Evolutionary conservation across 1,284 basidiomycete genomes (phyloP).

Genomic region (Schizophyllum commune): DNA sequence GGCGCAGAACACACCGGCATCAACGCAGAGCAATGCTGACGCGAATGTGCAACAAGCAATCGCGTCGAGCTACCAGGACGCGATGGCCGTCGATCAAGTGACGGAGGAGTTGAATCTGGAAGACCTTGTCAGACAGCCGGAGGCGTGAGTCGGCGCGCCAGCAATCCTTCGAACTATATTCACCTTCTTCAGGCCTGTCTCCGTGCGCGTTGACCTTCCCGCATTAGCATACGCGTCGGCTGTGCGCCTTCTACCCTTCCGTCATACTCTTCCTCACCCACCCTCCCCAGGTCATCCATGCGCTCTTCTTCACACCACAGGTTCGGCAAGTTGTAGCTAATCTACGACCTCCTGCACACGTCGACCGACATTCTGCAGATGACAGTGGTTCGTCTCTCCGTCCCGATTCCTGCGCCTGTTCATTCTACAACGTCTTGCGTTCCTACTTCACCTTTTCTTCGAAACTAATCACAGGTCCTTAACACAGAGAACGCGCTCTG

Average conservation of each 20-base stretch:
- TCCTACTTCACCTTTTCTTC: too few species aligned
- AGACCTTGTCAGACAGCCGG: slow-evolving; percentile 41
- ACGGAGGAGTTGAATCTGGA: slow-evolving; percentile 36
- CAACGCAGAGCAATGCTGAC: slow-evolving; percentile 10
- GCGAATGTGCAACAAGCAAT: slow-evolving; percentile 15
- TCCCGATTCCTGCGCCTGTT: not conserved
- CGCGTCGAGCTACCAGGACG: slow-evolving; percentile 25
- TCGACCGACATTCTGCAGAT: slow-evolving; percentile 1
- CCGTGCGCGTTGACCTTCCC: slow-evolving; percentile 48
- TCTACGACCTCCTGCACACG: slow-evolving; percentile 32
- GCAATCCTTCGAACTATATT: not conserved
- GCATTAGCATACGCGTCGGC: slow-evolving; percentile 46
- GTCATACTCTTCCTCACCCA: not conserved
- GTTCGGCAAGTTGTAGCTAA: slow-evolving; percentile 44
- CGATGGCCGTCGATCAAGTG: slow-evolving; percentile 22
- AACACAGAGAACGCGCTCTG: slow-evolving; percentile 35
- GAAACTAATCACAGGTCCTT: not conserved
- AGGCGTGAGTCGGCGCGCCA: slow-evolving; percentile 33
- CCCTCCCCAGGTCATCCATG: slow-evolving; percentile 42
- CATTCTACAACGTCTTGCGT: too few species aligned
- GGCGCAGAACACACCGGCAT: not conserved
- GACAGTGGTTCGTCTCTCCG: not conserved
- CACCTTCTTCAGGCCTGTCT: slow-evolving; percentile 43
- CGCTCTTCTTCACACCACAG: slow-evolving; percentile 60
- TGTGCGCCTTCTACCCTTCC: slow-evolving; percentile 13